Evolutionary conservation across 78 protist species (phyloP).

Genomic region (Polysphondylium violaceum): DNA sequence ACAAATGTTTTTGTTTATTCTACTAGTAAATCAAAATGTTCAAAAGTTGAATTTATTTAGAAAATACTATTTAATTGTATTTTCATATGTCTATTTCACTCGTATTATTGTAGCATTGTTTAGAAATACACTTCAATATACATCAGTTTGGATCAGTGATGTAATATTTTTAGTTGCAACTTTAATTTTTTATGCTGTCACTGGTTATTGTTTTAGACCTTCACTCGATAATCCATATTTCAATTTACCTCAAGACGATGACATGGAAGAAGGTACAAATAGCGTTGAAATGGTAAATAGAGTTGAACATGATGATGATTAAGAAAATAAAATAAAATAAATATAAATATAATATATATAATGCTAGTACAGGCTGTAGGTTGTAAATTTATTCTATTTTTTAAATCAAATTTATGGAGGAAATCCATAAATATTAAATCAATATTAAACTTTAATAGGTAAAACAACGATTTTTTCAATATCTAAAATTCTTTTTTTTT

Average conservation of each 20-base stretch:
- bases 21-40: slow-evolving; percentile 51
- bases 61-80: slow-evolving; percentile 86
- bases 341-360: too few species aligned
- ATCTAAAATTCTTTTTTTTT: too few species aligned
- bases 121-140: slow-evolving; percentile 78
- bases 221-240: slow-evolving; percentile 63
- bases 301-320: too few species aligned
- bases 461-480: too few species aligned
- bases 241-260: slow-evolving; percentile 37
- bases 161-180: slow-evolving; percentile 74
- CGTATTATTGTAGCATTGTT: slow-evolving; percentile 85
- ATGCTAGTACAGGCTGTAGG: too few species aligned
- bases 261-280: slow-evolving; percentile 3
- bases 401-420: too few species aligned
- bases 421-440: too few species aligned
- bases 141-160: slow-evolving; percentile 70
- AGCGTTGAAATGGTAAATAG: too few species aligned
- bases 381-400: too few species aligned
- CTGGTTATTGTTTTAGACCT: slow-evolving; percentile 83
- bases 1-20: neutral
- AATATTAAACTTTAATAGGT: too few species aligned
- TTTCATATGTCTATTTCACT: slow-evolving; percentile 91
- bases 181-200: slow-evolving; percentile 70
- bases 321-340: too few species aligned
- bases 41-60: slow-evolving; percentile 85